A percentile compares a stretch with the other conserved stretches of the same genome.
Evolutionary conservation across 345 rosid genomes (phyloP).

Genomic region (Salix koriyanagi): DNA sequence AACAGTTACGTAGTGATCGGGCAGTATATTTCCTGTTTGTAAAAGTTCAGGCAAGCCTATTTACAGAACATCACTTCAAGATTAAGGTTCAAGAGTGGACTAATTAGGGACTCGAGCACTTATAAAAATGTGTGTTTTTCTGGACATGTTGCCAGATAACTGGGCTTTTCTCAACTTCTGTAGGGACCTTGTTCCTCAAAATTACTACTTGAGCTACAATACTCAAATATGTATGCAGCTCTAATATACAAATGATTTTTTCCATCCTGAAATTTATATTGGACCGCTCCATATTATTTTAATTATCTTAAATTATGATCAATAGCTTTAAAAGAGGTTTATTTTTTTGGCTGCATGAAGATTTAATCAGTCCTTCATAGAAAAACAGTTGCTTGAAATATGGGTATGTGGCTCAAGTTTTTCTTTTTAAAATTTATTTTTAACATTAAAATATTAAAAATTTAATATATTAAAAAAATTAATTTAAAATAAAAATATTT

Average conservation of each 20-base stretch:
- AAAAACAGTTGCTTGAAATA: background rate
- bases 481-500: too few relatives aligned
- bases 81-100: conserved; percentile 1
- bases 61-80: conserved; percentile 11
- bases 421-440: too few relatives aligned
- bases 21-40: conserved; percentile 11
- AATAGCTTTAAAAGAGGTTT: background rate
- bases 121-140: background rate
- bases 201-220: conserved; percentile 23
- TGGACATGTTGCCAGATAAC: conserved; percentile 21
- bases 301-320: too few relatives aligned
- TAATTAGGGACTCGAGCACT: background rate
- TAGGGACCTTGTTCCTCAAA: conserved; percentile 45
- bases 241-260: background rate
- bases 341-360: background rate
- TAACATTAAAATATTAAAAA: too few relatives aligned
- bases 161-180: conserved; percentile 36
- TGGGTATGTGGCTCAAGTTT: background rate
- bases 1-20: background rate
- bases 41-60: conserved; percentile 26
- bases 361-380: background rate
- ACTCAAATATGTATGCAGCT: background rate
- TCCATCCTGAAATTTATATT: background rate
- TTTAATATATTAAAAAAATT: too few relatives aligned
- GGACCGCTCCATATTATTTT: too few relatives aligned